Base-by-base conservation (phyloP, 2,329 filamentous ascomycete species). In the Gliomastix tumulicola region DNA sequence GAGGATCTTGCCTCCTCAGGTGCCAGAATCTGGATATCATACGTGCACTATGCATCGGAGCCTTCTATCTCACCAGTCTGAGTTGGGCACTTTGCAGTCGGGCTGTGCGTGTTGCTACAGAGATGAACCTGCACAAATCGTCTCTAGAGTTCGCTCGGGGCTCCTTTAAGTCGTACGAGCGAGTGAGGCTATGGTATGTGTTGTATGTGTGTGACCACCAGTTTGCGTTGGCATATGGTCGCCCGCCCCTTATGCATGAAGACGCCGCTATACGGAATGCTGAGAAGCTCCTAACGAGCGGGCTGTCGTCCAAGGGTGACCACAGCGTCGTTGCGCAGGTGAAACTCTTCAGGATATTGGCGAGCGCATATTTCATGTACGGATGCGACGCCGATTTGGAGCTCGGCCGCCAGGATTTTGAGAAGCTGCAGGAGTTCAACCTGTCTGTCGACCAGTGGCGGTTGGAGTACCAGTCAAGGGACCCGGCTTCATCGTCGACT, bases 21-120 rank as follows among this genome's bases (percentile, higher is more conserved):
- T 50, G 53, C n/a, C 50, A 60, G 23, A 59, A 52, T 27, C 48
- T 62, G 7, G 58, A 62, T 30, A 51, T 60, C 17, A 52, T 63
- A 13, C 56, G 60, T 5, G 61, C 56, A 7, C 41, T 62, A 16
- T 54, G 55, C 33, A 52, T 65, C 21, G 59, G 56, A 11, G 56
- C 60, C 4, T 62, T 63, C 43, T 63, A 60, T 38, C 49, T 63
- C 1, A 55, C 59, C 10, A 59, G 60, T 37, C 43, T 62, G 11
- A 62, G 56, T 44, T 62, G 59, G 54, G 56, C 61, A 30, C 49
- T 63, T 3, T 56, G 58, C 11, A 59, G 59, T 8, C 46, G 57
- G 4, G 58, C 58, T 6, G 58, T 63, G 2, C 49, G 60, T 4
- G 57, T 59, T 21, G 58, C 57, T 4, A 57, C 59, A 3, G 61